phyloP scores from a whole-genome alignment of 495 filamentous ascomycete genomes.

The Articulospora tetracladia region DNA sequence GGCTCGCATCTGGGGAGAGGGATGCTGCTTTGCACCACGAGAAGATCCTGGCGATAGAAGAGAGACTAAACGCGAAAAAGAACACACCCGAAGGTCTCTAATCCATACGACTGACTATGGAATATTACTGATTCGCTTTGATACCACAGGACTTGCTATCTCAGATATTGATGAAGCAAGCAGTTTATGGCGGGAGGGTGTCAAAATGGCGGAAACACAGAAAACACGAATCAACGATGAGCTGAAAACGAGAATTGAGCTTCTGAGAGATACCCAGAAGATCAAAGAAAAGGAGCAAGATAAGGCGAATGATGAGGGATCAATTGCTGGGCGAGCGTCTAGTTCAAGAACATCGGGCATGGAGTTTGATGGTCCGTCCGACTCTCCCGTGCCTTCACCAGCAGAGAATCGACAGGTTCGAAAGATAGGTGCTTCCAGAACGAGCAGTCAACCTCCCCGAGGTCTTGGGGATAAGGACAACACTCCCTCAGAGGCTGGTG shows the following conservation, averaged over 20 bases:
- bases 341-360: conserved; percentile 51
- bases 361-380: conserved; percentile 66
- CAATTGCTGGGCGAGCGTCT: conserved; percentile 44
- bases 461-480: neutral
- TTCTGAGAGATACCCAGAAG: conserved; percentile 49
- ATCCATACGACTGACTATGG: neutral
- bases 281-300: conserved; percentile 15
- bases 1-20: neutral
- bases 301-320: neutral
- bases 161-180: neutral
- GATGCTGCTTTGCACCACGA: neutral
- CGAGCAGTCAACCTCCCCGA: conserved; percentile 47
- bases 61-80: neutral
- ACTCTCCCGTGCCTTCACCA: conserved; percentile 67
- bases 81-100: neutral
- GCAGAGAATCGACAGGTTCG: conserved; percentile 34
- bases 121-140: neutral
- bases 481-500: conserved; percentile 9
- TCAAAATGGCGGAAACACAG: conserved; percentile 61
- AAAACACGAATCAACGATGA: conserved; percentile 54
- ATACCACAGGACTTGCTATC: neutral
- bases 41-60: neutral
- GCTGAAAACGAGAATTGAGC: conserved; percentile 54
- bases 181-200: conserved; percentile 52
- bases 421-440: conserved; percentile 30